Base-by-base conservation (phyloP, 805 yeast genomes). In the Candida montana region DNA sequence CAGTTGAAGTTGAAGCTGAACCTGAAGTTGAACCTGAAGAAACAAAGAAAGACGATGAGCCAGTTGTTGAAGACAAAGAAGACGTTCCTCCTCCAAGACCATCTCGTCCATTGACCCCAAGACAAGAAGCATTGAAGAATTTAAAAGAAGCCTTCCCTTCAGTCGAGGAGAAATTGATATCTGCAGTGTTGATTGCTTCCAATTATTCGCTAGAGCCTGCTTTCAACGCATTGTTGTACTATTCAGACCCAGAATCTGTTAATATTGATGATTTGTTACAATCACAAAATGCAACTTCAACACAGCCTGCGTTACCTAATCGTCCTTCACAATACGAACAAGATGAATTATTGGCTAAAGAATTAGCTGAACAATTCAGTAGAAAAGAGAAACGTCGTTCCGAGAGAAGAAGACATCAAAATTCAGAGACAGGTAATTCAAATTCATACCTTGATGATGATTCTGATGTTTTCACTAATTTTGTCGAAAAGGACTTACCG, bases 61-160 rank as follows among this genome's bases (percentile, higher is more conserved):
- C 31, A 31, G 23, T 16, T 20, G 47, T 27, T 9, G 32, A 2
- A 9, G 11, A 38, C 11, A 45, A 46, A 35, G 28, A 26, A n/a
- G 41, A 37, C 30, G 49, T 31, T 15, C 69, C 75, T 23, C 79
- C 79, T 12, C 65, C 75, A 18, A 63, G 57, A 46, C 83, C 83
- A 13, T 57, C 66, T 21, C 71, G 91, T 51, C 93, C 93, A 7
- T 61, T 72, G 23, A 74, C 84, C 5, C 83, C 87, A 18, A 65
- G 69, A 31, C 65, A 75, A 23, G 68, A 70, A 51, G 71, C 81
- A 28, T 65, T 71, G 46, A 67, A 72, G 37, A 81, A 86, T 32
- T 69, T 91, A 48, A 70, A 72, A 52, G 95, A 87, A 18, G 97
- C 97, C 0, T 91, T 91, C 61, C 98, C 99, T 1, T 65, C 69